phyloP scores from a whole-genome alignment of 768 basidiomycete species.

The Ramaria rubella region DNA sequence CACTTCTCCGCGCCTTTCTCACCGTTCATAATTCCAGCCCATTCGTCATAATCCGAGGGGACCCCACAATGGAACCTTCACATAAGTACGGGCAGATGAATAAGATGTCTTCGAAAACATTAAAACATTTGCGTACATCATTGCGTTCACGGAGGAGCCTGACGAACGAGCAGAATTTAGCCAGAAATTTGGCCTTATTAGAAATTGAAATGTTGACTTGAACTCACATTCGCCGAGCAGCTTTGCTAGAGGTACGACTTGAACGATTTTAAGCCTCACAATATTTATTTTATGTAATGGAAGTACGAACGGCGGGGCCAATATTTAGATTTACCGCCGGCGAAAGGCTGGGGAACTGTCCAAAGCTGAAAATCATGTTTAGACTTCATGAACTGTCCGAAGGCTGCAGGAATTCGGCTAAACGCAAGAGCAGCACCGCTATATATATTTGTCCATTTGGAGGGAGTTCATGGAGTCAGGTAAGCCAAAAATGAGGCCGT shows the following conservation, averaged over 20 bases:
- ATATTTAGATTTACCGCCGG: neutral
- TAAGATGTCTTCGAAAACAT: neutral
- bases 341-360: constrained; percentile 7
- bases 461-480: neutral
- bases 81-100: neutral
- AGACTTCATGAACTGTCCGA: neutral
- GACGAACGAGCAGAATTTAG: neutral
- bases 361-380: neutral
- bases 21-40: constrained; percentile 7
- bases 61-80: constrained; percentile 12
- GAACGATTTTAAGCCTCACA: neutral
- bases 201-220: neutral
- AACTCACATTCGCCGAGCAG: constrained; percentile 12
- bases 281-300: neutral
- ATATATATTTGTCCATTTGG: neutral
- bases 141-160: constrained; percentile 13
- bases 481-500: neutral
- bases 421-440: neutral
- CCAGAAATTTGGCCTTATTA: neutral
- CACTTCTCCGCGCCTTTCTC: constrained; percentile 46
- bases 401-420: constrained; percentile 4
- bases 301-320: constrained; percentile 8
- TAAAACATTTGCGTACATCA: constrained; percentile 13
- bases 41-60: constrained; percentile 16
- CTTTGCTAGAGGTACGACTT: neutral